Evolutionary conservation across 2,329 filamentous ascomycete species (phyloP), one percentile per base, ranked within the genome.

Genomic region (Aspergillus niger): DNA sequence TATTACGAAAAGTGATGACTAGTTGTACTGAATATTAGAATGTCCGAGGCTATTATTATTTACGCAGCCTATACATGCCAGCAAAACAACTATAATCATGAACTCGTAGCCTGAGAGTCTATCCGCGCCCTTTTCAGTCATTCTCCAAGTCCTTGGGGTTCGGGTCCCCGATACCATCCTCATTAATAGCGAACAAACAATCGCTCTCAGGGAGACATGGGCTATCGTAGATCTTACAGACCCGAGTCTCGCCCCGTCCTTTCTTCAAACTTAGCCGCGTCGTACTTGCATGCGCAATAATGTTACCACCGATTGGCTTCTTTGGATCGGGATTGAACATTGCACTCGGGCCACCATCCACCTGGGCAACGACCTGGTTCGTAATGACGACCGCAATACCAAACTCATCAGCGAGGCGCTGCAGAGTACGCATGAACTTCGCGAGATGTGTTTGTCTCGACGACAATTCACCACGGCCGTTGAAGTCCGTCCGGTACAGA

Each of bases 241-340:
- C 91, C 81, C 95, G 87, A 22, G 95, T 99, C 82, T 99, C 95
- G 30, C 86, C 95, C 58, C 95, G 85, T 1, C 95, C 96, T 78
- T 99, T 99, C 82, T 97, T 97, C 74, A 99, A 77, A 72, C 92
- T 97, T 69, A 99, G 85, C 72, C 95, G 85, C 2, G 95, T 99
- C 1, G 95, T 99, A 72, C 92, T 97, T 55, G 95, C 93, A 76
- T 99, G 95, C 2, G 96, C 95, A 74, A 99, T 98, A 67, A 99
- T 99, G 77, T 99, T 98, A 65, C 95, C 95, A 68, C 95, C 95
- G 74, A 99, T 97, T 0, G 95, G 95, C 78, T 99, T 99, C 85
- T 99, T 99, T 7, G 95, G 95, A 72, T 99, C 96, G 0, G 96
- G 95, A 69, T 99, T 99, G 82, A 97, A 99, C 95, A 99, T 99